These are phyloP conservation scores for Aphanomyces euteiches DNA, from an alignment of 352 stramenopile species.

Conservation along the genomic window DNA sequence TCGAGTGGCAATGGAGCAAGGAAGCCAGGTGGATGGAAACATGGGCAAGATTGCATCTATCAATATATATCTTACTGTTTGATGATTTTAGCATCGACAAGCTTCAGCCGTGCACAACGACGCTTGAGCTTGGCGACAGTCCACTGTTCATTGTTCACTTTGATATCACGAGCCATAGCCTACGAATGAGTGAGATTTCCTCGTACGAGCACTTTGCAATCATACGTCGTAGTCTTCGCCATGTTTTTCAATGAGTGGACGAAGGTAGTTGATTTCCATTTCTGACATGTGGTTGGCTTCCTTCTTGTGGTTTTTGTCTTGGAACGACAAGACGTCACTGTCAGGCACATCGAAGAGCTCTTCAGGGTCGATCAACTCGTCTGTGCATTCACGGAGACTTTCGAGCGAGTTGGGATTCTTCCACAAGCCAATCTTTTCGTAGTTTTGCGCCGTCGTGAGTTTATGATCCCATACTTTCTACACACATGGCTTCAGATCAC, in stretches of 20 bases:
- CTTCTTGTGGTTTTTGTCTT: slow-evolving; percentile 65
- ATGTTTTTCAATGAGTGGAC: slow-evolving; percentile 63
- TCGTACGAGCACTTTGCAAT: background rate
- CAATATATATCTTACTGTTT: slow-evolving; percentile 28
- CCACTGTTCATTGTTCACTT: slow-evolving; percentile 84
- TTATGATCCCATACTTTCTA: slow-evolving; percentile 72
- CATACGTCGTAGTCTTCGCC: slow-evolving; percentile 53
- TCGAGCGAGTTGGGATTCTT: slow-evolving; percentile 61
- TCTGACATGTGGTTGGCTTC: slow-evolving; percentile 74
- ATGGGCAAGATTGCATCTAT: no score
- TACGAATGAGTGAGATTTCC: slow-evolving; percentile 8
- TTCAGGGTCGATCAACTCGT: slow-evolving; percentile 58
- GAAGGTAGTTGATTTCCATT: slow-evolving; percentile 73
- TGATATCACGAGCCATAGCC: slow-evolving; percentile 78
- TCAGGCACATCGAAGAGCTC: slow-evolving; percentile 66
- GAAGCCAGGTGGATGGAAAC: no score
- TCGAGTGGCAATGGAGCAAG: no score
- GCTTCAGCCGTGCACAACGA: slow-evolving; percentile 64
- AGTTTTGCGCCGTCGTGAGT: slow-evolving; percentile 78
- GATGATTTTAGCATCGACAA: slow-evolving; percentile 75
- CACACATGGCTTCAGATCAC: background rate
- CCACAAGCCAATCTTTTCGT: slow-evolving; percentile 63
- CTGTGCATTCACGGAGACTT: slow-evolving; percentile 43
- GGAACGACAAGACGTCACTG: slow-evolving; percentile 56
- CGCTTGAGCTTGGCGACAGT: slow-evolving; percentile 64